Evolutionary conservation across 2,329 filamentous ascomycete genomes (phyloP), one percentile per base, ranked within the genome.

Genomic region (Chaetomium strumarium): DNA sequence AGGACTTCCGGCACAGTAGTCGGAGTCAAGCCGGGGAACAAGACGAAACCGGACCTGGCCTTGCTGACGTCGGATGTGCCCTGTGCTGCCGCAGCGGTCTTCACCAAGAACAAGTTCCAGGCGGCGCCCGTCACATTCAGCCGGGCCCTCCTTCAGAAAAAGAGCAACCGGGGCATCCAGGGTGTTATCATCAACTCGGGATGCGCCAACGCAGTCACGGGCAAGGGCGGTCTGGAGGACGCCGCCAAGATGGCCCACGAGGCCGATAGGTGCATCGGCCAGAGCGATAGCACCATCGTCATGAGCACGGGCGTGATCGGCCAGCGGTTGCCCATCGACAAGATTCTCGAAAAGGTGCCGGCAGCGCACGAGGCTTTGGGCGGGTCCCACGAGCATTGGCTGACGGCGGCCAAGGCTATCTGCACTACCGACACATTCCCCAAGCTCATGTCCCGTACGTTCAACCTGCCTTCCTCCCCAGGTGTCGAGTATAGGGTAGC

Each of bases 281-380:
- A 73, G 46, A 61, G 63, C 14, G 72, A 76, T 50, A 75, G 75
- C 60, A 93, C 89, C n/a, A 77, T 99, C 44, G 92, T 97, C 56
- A 97, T 99, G 93, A 96, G 90, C 68, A 99, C 93, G 2, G 93
- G 93, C 50, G 93, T 99, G 41, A 99, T 99, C 66, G 93, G 93
- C 9, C 92, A 97, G 71, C 84, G 86, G 57, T 78, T 99, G 20
- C 93, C 93, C 10, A 95, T 97, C 63, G 76, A 87, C 60, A 96
- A 95, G 71, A 99, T 99, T 65, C 73, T 92, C 44, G 75, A 81
- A 65, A 86, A 87, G 53, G 89, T 99, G 51, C 90, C 92, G 2
- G 77, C 80, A 9, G 90, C 88, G 5, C 81, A 89, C 66, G 73
- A 78, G 55, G 81, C 80, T 53, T 79, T 96, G 20, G 87, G 86